Evolutionary conservation across 495 filamentous ascomycete species (phyloP).

Genomic region (Neurospora tetraspora): DNA sequence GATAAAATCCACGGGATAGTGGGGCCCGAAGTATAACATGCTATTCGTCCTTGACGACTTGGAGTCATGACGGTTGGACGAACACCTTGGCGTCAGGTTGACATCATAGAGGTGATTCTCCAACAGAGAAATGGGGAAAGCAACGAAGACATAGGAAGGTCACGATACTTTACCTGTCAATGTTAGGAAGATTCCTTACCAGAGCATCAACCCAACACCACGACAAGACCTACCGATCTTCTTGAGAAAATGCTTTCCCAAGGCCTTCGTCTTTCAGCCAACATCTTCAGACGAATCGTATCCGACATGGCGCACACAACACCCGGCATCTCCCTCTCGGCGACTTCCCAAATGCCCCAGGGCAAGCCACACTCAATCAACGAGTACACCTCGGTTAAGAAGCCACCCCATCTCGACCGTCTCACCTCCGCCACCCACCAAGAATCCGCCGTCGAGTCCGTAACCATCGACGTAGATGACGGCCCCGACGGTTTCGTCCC

Average conservation of each 20-base stretch:
- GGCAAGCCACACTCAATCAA: constrained; percentile 7
- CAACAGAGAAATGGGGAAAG: neutral
- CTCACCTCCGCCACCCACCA: constrained; percentile 6
- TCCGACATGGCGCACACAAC: neutral
- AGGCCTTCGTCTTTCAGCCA: neutral
- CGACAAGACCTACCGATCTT: neutral
- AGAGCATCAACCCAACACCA: neutral
- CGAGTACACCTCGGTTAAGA: constrained; percentile 4
- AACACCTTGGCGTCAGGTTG: neutral
- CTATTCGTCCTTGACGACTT: neutral
- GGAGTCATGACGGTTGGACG: neutral
- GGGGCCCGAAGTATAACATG: neutral
- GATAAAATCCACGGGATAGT: neutral
- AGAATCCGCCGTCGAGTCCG: neutral
- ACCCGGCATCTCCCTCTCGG: neutral
- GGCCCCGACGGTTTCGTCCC: constrained; percentile 8
- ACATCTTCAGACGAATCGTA: neutral
- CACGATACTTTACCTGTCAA: neutral
- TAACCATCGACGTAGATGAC: constrained; percentile 13
- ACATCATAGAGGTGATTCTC: neutral
- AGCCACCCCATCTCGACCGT: constrained; percentile 9
- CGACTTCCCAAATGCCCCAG: neutral
- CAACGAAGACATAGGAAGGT: neutral
- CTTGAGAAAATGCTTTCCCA: neutral
- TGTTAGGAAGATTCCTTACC: neutral